These are phyloP conservation scores for Trichoderma atrobrunneum DNA, from an alignment of 2,329 filamentous ascomycete species.

Conservation along the genomic window DNA sequence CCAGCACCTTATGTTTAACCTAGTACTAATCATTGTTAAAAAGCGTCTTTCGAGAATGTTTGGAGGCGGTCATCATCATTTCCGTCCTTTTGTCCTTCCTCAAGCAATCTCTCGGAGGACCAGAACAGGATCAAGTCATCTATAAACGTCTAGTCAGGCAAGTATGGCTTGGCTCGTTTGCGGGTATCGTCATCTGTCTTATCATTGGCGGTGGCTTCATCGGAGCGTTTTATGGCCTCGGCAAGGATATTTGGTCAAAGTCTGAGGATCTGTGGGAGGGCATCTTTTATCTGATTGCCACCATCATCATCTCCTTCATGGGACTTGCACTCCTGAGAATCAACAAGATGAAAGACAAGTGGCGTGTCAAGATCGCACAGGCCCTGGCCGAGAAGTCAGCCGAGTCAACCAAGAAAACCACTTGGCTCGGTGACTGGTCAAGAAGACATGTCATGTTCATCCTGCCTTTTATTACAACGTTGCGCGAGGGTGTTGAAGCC, in stretches of 20 bases:
- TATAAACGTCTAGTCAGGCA: constrained; percentile 36
- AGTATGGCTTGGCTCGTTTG: constrained; percentile 61
- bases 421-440: constrained; percentile 47
- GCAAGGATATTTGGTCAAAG: constrained; percentile 57
- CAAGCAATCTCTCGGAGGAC: constrained; percentile 67
- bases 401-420: constrained; percentile 36
- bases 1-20: neutral
- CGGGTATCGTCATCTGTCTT: constrained; percentile 59
- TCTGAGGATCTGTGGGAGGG: constrained; percentile 73
- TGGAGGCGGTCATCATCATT: constrained; percentile 76
- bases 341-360: constrained; percentile 73
- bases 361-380: constrained; percentile 68
- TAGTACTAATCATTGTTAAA: neutral
- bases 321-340: constrained; percentile 72
- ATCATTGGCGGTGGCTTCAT: constrained; percentile 63
- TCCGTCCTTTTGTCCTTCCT: constrained; percentile 76
- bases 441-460: constrained; percentile 77
- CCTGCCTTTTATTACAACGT: constrained; percentile 73
- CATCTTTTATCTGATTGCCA: constrained; percentile 64
- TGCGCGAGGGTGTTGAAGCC: constrained; percentile 74
- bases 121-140: constrained; percentile 48
- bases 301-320: constrained; percentile 69
- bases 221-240: constrained; percentile 65
- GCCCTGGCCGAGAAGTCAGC: constrained; percentile 51
- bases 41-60: constrained; percentile 70